Evolutionary conservation across 139 green algal genomes (phyloP), one percentile per base, ranked within the genome.

Genomic region (Haematococcus lacustris): DNA sequence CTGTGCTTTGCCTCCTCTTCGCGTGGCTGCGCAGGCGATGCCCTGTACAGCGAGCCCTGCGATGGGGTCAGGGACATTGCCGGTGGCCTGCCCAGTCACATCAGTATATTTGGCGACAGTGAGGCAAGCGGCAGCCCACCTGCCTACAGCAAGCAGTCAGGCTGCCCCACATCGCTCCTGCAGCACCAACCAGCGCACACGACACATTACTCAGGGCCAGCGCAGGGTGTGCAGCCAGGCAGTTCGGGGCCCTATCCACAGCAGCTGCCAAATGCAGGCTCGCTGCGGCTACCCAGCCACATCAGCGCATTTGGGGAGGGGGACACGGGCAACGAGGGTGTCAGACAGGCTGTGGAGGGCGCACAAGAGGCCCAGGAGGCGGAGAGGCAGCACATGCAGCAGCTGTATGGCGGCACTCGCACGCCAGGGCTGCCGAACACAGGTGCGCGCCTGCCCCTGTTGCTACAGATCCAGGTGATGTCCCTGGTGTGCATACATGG

Each of bases 271-370:
- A n/a, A 75, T 25, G 7, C 9, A 1, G 71, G 62, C 41, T 38
- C 30, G 17, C 3, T 70, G 34, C 37, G 70, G 38, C 80, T 92
- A 66, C 88, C 88, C 17, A 83, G 74, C 65, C 82, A 89, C 76
- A 90, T 93, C 66, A 85, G 76, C 7, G 78, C 73, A 0, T 93
- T 93, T 83, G 87, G 87, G 0, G 83, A 89, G 41, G 76, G 71
- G 32, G n/a, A 26, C 33, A n/a, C 5, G 32, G 61, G 30, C 61
- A 68, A 13, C 21, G 47, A 21, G 21, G 21, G 17, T 57, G 47
- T 57, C 21, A n/a, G 13, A 21, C 21, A 57, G 47, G 47, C 17
- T 57, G 47, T n/a, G 13, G 47, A 13, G 53, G 26, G 17, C 53
- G 17, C 53, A 28, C 53, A n/a, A 7, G 67, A 71, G 66, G 61